Evolutionary conservation across 805 yeast species (phyloP).

Genomic region (Zygosaccharomyces pseudorouxii): DNA sequence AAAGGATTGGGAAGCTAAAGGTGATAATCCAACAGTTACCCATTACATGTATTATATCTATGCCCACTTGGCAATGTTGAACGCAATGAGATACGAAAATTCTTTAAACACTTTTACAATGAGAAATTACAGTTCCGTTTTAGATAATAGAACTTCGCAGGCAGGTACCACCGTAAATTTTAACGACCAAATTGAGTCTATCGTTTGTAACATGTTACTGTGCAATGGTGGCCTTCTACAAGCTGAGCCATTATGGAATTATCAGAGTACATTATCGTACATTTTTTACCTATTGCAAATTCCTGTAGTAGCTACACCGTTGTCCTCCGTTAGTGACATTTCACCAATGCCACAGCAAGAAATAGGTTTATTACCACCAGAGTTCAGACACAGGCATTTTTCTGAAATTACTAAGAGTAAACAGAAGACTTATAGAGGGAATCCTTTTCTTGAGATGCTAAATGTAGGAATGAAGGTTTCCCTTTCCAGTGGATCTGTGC

Average conservation of each 20-base stretch:
- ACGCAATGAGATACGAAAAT: constrained; percentile 14
- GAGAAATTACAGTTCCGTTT: constrained; percentile 25
- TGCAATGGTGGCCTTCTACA: constrained; percentile 31
- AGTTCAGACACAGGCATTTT: constrained; percentile 7
- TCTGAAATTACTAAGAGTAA: constrained; percentile 26
- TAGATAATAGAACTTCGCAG: constrained; percentile 28
- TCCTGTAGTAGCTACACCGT: constrained; percentile 29
- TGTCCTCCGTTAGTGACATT: constrained; percentile 27
- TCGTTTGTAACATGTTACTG: constrained; percentile 28
- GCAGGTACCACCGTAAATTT: constrained; percentile 21
- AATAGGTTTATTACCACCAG: neutral
- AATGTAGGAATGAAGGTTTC: constrained; percentile 29
- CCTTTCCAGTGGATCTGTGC: constrained; percentile 28
- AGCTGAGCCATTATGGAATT: constrained; percentile 29
- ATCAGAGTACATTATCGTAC: constrained; percentile 22
- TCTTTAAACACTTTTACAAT: constrained; percentile 22
- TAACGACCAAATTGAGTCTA: constrained; percentile 29
- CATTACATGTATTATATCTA: constrained; percentile 38
- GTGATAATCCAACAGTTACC: constrained; percentile 39
- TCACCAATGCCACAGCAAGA: constrained; percentile 8
- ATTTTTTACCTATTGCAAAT: constrained; percentile 30
- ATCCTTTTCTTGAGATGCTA: constrained; percentile 32
- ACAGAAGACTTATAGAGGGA: constrained; percentile 21
- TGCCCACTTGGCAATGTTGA: constrained; percentile 21
- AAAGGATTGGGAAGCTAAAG: constrained; percentile 29